phyloP scores from a whole-genome alignment of 2,329 filamentous ascomycete genomes.

The Botrytis sinoallii region DNA sequence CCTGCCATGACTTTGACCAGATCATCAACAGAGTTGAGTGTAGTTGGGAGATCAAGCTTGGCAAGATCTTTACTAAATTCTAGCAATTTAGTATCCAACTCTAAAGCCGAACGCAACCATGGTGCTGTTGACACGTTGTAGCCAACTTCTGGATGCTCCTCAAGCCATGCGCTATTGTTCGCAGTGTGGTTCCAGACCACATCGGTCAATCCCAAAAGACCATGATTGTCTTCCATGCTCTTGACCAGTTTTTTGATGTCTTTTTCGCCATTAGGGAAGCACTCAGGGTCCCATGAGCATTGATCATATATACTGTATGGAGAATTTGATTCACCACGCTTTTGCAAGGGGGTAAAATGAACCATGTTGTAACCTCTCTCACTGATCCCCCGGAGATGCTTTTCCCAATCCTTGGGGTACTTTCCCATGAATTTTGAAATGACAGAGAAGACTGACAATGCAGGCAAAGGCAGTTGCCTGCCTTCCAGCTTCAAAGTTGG shows the following conservation, averaged over 20 bases:
- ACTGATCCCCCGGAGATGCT: conserved; percentile 82
- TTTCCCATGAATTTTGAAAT: conserved; percentile 98
- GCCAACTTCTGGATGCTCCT: conserved; percentile 90
- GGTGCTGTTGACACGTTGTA: conserved; percentile 93
- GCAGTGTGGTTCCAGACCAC: conserved; percentile 98
- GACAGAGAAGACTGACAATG: conserved; percentile 86
- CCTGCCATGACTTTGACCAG: conserved; percentile 78
- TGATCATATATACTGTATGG: conserved; percentile 97
- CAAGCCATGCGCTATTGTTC: conserved; percentile 89
- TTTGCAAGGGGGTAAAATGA: conserved; percentile 92
- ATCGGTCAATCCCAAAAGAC: conserved; percentile 84
- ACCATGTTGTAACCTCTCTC: conserved; percentile 97
- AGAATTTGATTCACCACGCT: conserved; percentile 86
- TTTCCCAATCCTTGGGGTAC: conserved; percentile 87
- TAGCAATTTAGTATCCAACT: conserved; percentile 73
- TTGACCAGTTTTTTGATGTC: conserved; percentile 75
- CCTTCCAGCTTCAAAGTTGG: conserved; percentile 74
- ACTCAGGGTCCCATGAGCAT: conserved; percentile 74
- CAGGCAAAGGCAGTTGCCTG: conserved; percentile 73
- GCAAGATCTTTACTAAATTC: conserved; percentile 60
- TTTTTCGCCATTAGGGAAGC: conserved; percentile 81
- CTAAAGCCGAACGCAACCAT: conserved; percentile 68
- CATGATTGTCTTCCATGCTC: conserved; percentile 80
- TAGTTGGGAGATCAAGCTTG: conserved; percentile 70
- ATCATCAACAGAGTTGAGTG: conserved; percentile 68